These are phyloP conservation scores for Mallotus nudiflorus DNA, from an alignment of 345 rosid species.

Conservation along the genomic window DNA sequence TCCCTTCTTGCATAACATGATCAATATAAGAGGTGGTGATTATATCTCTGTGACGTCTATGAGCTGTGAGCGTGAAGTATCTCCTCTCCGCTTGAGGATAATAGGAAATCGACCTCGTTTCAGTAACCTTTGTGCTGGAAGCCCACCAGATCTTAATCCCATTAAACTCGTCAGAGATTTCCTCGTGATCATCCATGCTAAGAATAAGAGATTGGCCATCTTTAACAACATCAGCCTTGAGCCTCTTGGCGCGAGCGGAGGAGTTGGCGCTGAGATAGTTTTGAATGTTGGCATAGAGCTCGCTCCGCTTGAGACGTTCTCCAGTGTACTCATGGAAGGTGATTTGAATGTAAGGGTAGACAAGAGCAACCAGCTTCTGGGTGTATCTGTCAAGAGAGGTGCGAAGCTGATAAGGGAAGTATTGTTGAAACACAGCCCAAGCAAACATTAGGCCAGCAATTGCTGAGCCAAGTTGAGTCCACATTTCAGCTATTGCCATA, in stretches of 20 bases:
- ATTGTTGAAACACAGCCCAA: not conserved
- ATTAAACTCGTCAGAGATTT: not conserved
- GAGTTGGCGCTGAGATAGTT: conserved; percentile 5
- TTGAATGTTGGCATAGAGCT: conserved; percentile 8
- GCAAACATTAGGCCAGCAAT: too few species aligned
- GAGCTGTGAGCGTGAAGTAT: conserved; percentile 7
- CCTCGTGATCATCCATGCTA: conserved; percentile 20
- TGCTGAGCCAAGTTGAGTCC: too few species aligned
- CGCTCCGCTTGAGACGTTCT: too few species aligned
- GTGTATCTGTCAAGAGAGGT: not conserved
- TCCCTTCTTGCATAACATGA: conserved; percentile 20
- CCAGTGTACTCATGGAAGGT: too few species aligned
- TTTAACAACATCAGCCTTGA: conserved; percentile 1
- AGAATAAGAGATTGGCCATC: not conserved
- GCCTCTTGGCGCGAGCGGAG: not conserved
- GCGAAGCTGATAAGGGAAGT: not conserved
- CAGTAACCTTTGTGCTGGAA: not conserved
- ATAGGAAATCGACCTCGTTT: not conserved
- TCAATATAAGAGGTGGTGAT: not conserved
- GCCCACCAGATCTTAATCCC: conserved; percentile 23
- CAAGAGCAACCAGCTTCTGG: not conserved
- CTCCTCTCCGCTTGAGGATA: not conserved
- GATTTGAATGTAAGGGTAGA: conserved; percentile 5
- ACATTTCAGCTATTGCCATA: too few species aligned
- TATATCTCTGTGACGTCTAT: not conserved